A percentile compares a stretch with the other conserved stretches of the same genome.
Conservation (phyloP, 352 stramenopile genomes). For the Chrysophaeum taylorii region DNA sequence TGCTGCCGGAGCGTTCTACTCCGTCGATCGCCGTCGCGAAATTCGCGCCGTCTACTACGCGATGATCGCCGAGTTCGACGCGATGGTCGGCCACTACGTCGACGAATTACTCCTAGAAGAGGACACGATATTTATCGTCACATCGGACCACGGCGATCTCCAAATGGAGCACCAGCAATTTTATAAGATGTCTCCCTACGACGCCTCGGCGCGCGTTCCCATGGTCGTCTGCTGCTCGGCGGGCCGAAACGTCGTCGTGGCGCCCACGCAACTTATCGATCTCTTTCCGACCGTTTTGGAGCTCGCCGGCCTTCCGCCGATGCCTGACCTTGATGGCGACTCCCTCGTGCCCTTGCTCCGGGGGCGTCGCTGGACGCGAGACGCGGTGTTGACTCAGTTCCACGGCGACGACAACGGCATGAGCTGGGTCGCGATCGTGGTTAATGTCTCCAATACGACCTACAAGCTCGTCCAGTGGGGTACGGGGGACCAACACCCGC, state of each 20-base stretch:
- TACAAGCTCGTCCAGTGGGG: conserved; percentile 29
- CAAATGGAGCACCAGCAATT: conserved; percentile 31
- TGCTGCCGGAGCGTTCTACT: not conserved
- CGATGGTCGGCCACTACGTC: conserved; percentile 30
- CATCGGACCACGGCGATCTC: conserved; percentile 29
- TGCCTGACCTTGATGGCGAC: conserved; percentile 19
- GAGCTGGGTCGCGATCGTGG: conserved; percentile 27
- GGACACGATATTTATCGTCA: conserved; percentile 30
- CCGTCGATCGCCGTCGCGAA: conserved; percentile 11
- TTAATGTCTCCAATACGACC: not conserved
- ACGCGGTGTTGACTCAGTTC: conserved; percentile 25
- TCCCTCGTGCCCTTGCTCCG: conserved; percentile 23
- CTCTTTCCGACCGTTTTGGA: conserved; percentile 30
- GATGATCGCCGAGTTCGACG: conserved; percentile 33
- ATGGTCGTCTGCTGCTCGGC: conserved; percentile 21
- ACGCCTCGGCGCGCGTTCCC: conserved; percentile 16
- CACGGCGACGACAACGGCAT: conserved; percentile 26
- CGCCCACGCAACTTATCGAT: conserved; percentile 28
- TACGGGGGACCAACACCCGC: conserved; percentile 17
- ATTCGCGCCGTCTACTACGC: conserved; percentile 30
- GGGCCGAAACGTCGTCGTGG: conserved; percentile 6
- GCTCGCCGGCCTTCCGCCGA: conserved; percentile 12
- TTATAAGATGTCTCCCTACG: conserved; percentile 30
- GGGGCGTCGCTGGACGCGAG: not conserved
- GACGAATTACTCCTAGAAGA: too few species aligned